These are phyloP conservation scores for Marchantia polymorpha DNA, from an alignment of 225 moss, liverwort and hornwort genomes.

Conservation along the genomic window DNA sequence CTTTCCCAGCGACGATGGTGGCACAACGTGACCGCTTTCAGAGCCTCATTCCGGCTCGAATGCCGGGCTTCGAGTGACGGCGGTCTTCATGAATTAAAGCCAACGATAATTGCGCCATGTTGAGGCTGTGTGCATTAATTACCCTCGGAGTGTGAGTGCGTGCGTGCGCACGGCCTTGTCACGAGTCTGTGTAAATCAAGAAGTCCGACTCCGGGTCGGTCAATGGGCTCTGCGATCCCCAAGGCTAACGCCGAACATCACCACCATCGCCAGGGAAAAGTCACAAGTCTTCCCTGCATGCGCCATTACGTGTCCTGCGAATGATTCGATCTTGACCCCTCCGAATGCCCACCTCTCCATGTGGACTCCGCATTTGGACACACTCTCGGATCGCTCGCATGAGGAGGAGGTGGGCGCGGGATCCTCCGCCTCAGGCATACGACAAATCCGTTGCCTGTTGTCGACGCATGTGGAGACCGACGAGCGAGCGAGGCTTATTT, in stretches of 20 bases:
- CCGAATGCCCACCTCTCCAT: not conserved
- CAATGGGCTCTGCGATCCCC: not conserved
- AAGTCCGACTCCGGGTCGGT: not conserved
- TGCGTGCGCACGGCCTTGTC: not conserved
- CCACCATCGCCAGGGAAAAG: not conserved
- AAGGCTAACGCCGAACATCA: not conserved
- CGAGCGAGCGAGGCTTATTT: not conserved
- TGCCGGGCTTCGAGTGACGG: not conserved
- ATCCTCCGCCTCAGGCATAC: not conserved
- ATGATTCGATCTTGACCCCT: not conserved
- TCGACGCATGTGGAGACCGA: constrained; percentile 5
- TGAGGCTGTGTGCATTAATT: constrained; percentile 3
- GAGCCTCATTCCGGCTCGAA: not conserved
- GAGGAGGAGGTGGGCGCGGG: not conserved
- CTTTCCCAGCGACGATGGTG: not conserved
- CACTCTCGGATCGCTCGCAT: not conserved
- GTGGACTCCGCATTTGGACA: constrained; percentile 1
- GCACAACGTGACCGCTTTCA: not conserved
- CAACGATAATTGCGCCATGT: not conserved
- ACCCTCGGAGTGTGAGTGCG: not conserved
- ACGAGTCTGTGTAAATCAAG: not conserved
- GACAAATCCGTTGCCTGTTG: constrained; percentile 5
- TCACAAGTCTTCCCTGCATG: not conserved
- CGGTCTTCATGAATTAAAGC: not conserved
- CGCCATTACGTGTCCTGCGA: not conserved